Percentiles rank a stretch among this genome's conserved stretches.
Evolutionary conservation across 2,329 filamentous ascomycete species (phyloP).

Genomic region (Trichoderma endophyticum): DNA sequence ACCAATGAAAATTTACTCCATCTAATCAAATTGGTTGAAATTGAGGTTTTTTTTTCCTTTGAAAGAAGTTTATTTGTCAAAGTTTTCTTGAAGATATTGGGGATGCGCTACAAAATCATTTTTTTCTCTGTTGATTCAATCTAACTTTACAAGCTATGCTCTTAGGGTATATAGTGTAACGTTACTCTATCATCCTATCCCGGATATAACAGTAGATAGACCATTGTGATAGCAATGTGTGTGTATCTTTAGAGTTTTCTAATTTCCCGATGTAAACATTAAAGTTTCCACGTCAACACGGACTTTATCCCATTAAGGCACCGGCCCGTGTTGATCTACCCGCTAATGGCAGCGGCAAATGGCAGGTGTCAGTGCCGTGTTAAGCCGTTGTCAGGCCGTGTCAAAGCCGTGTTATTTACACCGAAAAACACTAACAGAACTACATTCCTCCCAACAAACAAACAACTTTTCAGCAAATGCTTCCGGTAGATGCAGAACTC

Average conservation of each 20-base stretch:
- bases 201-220: background rate
- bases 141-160: background rate
- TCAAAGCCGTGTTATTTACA: background rate
- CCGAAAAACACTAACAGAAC: background rate
- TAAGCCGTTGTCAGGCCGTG: background rate
- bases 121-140: background rate
- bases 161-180: background rate
- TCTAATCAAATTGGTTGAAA: background rate
- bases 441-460: background rate
- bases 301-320: background rate
- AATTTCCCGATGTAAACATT: background rate
- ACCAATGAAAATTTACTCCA: too few relatives aligned
- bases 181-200: background rate
- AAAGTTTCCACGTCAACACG: background rate
- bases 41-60: background rate
- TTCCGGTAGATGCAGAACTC: background rate
- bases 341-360: background rate
- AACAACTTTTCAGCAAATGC: background rate
- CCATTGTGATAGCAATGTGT: background rate
- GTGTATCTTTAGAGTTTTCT: background rate
- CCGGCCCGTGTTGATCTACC: background rate
- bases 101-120: background rate
- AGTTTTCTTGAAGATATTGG: background rate
- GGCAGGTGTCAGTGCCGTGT: background rate
- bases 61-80: background rate